Evolutionary conservation across 768 basidiomycete genomes (phyloP).

Genomic region (Lactarius sanguifluus): DNA sequence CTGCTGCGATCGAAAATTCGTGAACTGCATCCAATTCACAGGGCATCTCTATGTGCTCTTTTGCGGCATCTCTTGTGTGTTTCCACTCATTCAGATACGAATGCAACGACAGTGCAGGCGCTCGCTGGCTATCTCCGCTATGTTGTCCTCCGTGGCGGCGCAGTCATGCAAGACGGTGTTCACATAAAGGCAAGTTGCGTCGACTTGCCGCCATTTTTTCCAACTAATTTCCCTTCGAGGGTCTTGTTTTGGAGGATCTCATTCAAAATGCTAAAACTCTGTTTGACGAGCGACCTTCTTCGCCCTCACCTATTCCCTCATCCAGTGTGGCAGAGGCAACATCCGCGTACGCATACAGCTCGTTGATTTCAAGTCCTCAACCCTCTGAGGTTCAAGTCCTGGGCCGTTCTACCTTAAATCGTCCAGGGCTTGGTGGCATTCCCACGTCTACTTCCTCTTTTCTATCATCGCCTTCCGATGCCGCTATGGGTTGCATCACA

Average conservation of each 20-base stretch:
- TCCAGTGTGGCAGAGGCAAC: too few relatives aligned
- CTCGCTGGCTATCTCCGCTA: background rate
- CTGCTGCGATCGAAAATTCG: background rate
- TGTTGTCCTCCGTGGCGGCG: fast-evolving
- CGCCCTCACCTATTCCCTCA: too few relatives aligned
- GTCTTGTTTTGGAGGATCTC: background rate
- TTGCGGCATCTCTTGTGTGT: background rate
- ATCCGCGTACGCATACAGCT: background rate
- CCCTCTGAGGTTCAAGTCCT: background rate
- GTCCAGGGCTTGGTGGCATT: background rate
- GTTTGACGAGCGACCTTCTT: background rate
- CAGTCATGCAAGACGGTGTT: background rate
- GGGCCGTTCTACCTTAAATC: background rate
- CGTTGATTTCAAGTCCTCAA: background rate
- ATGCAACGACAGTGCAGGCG: background rate
- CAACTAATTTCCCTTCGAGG: background rate
- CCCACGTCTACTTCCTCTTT: background rate
- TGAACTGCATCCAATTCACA: background rate
- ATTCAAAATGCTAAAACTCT: background rate
- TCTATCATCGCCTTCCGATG: background rate
- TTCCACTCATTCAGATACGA: background rate
- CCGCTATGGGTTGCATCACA: background rate
- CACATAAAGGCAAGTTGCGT: background rate
- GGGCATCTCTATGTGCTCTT: background rate
- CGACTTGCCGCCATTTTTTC: background rate